These are phyloP conservation scores for Sarocladiaceae sp. DNA, from an alignment of 2,329 filamentous ascomycete genomes.

Conservation along the genomic window DNA sequence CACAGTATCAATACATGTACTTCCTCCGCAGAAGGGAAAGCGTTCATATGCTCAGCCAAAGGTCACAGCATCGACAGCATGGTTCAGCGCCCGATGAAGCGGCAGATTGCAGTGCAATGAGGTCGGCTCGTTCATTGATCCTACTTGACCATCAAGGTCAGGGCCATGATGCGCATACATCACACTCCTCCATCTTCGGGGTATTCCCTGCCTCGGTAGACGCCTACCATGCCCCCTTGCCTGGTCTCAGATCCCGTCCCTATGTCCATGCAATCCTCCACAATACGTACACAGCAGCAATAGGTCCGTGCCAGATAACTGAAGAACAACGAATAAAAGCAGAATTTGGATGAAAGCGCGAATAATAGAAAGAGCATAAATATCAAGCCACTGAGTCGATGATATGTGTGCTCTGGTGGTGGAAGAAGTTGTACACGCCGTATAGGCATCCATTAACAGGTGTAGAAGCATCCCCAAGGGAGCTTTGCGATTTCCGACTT, in stretches of 20 bases:
- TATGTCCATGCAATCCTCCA: neutral
- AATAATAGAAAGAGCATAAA: neutral
- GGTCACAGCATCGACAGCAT: no score
- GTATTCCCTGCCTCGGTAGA: no score
- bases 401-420: constrained; percentile 6
- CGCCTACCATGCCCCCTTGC: neutral
- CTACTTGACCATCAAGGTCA: no score
- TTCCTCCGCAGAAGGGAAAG: no score
- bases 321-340: neutral
- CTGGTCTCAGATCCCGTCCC: neutral
- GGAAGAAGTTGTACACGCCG: constrained; percentile 8
- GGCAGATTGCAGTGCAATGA: no score
- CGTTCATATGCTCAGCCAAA: no score
- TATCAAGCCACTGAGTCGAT: constrained; percentile 5
- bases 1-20: no score
- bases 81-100: no score
- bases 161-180: neutral
- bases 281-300: constrained; percentile 7
- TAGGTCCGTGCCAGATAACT: neutral
- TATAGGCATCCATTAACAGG: neutral
- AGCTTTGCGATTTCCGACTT: neutral
- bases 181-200: neutral
- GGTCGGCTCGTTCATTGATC: no score
- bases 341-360: neutral
- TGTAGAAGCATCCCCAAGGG: neutral